Evolutionary conservation across 768 basidiomycete genomes (phyloP), one percentile per base, ranked within the genome.

Genomic region (Antrodiella citrinella): DNA sequence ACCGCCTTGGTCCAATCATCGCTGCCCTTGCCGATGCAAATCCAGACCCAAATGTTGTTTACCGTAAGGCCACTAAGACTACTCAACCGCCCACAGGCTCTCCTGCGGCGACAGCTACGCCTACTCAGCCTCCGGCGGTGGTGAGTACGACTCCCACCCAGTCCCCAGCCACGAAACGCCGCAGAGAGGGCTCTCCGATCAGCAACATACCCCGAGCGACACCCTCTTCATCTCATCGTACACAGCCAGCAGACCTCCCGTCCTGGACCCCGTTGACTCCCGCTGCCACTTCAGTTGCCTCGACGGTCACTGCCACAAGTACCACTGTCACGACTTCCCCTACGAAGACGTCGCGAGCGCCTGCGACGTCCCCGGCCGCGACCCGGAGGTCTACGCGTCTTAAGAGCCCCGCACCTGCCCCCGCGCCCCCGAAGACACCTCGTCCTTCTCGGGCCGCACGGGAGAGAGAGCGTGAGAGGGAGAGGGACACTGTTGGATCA

Each of bases 11-110:
- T 4, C 66, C 73, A 3, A 72, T 90, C 55, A 77, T 91, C 54
- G 65, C 76, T 39, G 72, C 76, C 4, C 81, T 95, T 26, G 78
- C 84, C 38, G 72, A 77, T 18, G 88, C 93, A 12, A 57, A 62
- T 0, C 92, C 93, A 2, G 92, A 93, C 64, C 88, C 91, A 1
- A 76, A 72, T 26, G 78, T 72, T 23, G 81, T 76, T 45, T 95
- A 94, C 65, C 82, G 91, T 54, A 82, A 88, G 56, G 87, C 87
- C 1, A 71, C 71, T 44, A 65, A 62, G 43, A 43, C 7, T 19
- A 22, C 41, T 9, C 62, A 65, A 53, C 58, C 60, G 25, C 59
- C 67, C 1, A 59, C 64, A 22, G 30, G 30, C 15, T 35, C 30
- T 35, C 55, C 55, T 62, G 47, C 56, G 65, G 35, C 63, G 60